These are phyloP conservation scores for Heterobasidion parviporum DNA, from an alignment of 1,284 basidiomycete genomes.

Conservation along the genomic window DNA sequence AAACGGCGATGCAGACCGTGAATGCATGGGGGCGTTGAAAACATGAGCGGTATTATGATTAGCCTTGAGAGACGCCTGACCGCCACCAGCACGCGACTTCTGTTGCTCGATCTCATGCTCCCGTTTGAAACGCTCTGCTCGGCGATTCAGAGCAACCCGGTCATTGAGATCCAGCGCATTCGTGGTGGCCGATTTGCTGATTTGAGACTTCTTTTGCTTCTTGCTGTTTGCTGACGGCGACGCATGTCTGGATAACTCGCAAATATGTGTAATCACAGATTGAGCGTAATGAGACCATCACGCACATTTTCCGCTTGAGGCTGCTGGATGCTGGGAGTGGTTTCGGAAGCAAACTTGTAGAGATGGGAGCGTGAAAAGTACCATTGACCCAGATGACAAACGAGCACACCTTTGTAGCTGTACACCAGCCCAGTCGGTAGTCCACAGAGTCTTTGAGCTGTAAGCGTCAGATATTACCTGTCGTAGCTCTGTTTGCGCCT, in stretches of 20 bases:
- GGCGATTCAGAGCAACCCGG: conserved; percentile 54
- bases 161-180: conserved; percentile 49
- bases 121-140: conserved; percentile 72
- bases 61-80: conserved; percentile 33
- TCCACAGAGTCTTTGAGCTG: conserved; percentile 73
- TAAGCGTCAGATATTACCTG: conserved; percentile 83
- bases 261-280: background rate
- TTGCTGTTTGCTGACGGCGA: conserved; percentile 27
- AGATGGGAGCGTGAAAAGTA: conserved; percentile 15
- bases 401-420: conserved; percentile 67
- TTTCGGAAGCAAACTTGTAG: conserved; percentile 56
- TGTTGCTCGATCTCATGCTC: conserved; percentile 76
- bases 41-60: conserved; percentile 45
- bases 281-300: background rate
- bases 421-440: conserved; percentile 79
- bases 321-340: conserved; percentile 36
- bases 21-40: conserved; percentile 26
- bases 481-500: conserved; percentile 76
- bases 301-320: conserved; percentile 67
- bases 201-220: conserved; percentile 58
- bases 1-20: conserved; percentile 39
- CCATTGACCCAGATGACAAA: background rate
- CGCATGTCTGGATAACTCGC: conserved; percentile 27
- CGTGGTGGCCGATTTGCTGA: conserved; percentile 33
- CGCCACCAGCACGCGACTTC: conserved; percentile 32